Conservation (phyloP, 306 rosid genomes). For the Trifolium subterraneum region DNA sequence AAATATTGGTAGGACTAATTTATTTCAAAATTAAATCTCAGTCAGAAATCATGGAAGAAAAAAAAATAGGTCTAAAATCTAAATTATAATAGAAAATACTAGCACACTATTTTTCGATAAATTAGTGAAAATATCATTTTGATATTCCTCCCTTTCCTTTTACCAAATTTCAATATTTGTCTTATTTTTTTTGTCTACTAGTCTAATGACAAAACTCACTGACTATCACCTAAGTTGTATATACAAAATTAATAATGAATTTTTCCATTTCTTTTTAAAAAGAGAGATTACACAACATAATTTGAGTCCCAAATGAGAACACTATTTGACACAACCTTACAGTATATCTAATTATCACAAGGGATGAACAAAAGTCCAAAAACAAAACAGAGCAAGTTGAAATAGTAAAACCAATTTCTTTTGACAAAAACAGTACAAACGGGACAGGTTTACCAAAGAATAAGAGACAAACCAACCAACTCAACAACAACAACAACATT, state of each 20-base stretch:
- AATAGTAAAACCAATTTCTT: background rate
- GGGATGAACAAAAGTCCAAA: background rate
- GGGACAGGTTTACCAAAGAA: constrained; percentile 5
- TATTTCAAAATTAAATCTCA: background rate
- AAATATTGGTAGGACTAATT: background rate
- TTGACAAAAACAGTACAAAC: constrained; percentile 17
- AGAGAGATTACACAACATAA: too few relatives aligned
- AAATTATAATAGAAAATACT: background rate
- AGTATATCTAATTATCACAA: background rate
- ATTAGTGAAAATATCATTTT: too few relatives aligned
- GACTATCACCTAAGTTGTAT: too few relatives aligned
- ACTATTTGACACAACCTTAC: background rate
- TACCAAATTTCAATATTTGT: too few relatives aligned
- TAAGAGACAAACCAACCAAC: constrained; percentile 34
- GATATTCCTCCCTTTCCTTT: too few relatives aligned
- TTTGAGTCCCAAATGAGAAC: background rate
- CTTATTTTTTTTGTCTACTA: too few relatives aligned
- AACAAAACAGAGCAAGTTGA: background rate
- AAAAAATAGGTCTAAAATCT: background rate
- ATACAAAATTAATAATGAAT: too few relatives aligned
- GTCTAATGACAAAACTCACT: too few relatives aligned
- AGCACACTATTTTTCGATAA: background rate
- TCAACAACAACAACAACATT: constrained; percentile 20
- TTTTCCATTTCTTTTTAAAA: too few relatives aligned
- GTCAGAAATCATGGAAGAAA: background rate